Evolutionary conservation across 2,329 filamentous ascomycete species (phyloP), one percentile per base, ranked within the genome.

Genomic region (Xylaria sp.): DNA sequence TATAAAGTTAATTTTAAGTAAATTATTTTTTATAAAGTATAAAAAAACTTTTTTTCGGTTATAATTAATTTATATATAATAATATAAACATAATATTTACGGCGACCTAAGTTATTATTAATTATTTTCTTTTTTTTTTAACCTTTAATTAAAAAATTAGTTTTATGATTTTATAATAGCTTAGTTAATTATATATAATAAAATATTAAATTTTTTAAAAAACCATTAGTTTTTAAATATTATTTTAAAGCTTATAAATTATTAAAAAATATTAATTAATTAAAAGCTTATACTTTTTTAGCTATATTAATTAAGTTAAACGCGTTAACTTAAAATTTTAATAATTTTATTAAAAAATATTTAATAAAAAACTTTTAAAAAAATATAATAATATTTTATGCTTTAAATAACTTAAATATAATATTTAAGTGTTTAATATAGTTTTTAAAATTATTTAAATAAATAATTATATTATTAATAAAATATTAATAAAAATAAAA

Each of bases 331-430:
- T 15, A 44, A 44, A 44, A 44, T 44, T 44, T 44, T 15, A 44
- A 4, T 15, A 44, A 15, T 5, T 44, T 44, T 15, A 44, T 18
- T 18, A 44, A 44, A 44, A 13, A 58, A 44, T 41, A 58, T 3
- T 10, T 44, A 23, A 58, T 44, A 58, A 58, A 58, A 13, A 8
- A 41, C 20, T 58, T 58, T 25, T 44, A 44, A 25, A 7, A 13
- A 1, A 12, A 6, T 44, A 58, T 58, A 12, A 8, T 34, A 23
- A 62, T 62, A 44, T 28, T 62, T 28, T 52, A 52, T 41, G 7
- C 13, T 28, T 62, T 12, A 54, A 62, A 28, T 10, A 62, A 41
- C 39, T 28, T 52, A 52, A 62, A 44, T 10, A 62, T 12, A 52
- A 28, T 15, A 12, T 58, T 58, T 25, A 58, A 58, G 12, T 58